These are phyloP conservation scores for Paramyrothecium sp. DNA, from an alignment of 2,329 filamentous ascomycete genomes.

Conservation along the genomic window DNA sequence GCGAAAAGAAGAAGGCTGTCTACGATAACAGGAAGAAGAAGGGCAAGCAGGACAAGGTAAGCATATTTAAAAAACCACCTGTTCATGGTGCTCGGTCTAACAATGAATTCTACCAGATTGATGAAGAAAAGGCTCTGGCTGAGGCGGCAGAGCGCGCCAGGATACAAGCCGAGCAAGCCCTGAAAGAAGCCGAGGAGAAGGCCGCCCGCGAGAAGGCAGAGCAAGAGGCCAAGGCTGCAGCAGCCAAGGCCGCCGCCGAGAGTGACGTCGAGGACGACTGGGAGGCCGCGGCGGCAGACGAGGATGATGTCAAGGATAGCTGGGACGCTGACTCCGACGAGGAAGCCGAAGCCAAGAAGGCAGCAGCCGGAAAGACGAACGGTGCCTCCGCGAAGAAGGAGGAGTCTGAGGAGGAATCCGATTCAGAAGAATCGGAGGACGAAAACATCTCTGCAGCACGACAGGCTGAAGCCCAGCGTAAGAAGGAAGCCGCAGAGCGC, in stretches of 20 bases:
- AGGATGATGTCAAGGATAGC: conserved; percentile 83
- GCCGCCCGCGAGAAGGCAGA: conserved; percentile 57
- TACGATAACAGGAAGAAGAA: conserved; percentile 82
- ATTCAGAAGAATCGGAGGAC: conserved; percentile 67
- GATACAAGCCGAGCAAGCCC: conserved; percentile 64
- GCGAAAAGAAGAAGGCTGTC: conserved; percentile 74
- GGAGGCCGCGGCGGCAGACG: conserved; percentile 79
- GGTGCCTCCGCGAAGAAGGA: conserved; percentile 20
- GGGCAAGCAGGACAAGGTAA: conserved; percentile 57
- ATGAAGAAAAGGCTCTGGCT: conserved; percentile 75
- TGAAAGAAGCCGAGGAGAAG: conserved; percentile 61
- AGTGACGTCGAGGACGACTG: conserved; percentile 78
- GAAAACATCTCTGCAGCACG: conserved; percentile 74
- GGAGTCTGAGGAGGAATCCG: conserved; percentile 39
- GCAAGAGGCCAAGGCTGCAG: conserved; percentile 52
- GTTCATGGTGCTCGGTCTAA: neutral
- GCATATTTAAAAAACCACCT: conserved; percentile 4
- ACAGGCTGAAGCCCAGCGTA: conserved; percentile 71
- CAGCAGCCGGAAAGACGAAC: conserved; percentile 16
- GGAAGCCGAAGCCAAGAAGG: conserved; percentile 48
- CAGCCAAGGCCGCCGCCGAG: conserved; percentile 51
- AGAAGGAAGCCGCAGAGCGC: conserved; percentile 85
- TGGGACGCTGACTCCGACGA: conserved; percentile 88
- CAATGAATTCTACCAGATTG: conserved; percentile 43
- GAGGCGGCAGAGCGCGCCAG: conserved; percentile 74